Base-by-base conservation (phyloP, 2,329 filamentous ascomycete genomes). In the Chalara sp. region DNA sequence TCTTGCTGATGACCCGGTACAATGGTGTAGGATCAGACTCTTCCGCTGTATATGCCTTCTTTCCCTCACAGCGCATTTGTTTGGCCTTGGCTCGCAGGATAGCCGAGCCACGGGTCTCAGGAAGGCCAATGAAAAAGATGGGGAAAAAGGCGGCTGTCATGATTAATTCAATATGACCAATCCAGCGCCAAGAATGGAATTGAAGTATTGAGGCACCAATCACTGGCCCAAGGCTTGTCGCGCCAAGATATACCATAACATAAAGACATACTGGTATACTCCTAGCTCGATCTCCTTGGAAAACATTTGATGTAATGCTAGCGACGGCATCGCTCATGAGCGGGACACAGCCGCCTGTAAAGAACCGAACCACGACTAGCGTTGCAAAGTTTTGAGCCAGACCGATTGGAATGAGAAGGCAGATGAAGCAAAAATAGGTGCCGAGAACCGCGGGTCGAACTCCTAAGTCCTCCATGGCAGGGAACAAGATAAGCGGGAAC, bases 161-260 rank as follows among this genome's bases (percentile, higher is more conserved):
- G 50, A 75, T 72, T 1, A 65, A 48, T 44, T 68, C 52, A 6
- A 60, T 52, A 31, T 62, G 60, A 6, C 54, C 54, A 29, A 64
- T 61, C 64, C 63, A 66, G 13, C 63, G 56, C 56, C 62, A 66
- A 37, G 49, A 52, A 2, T 64, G 50, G 39, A 48, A 39, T 11
- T 53, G 40, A 5, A 60, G 46, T 32, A 63, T 58, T 2, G 53
- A 52, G 5, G 58, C 58, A 12, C 64, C 63, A n/a, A 63, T 41
- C 3, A 64, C 56, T 3, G 64, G 64, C 7, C 63, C 63, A 2
- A 63, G 41, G 12, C 55, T 61, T 21, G 83, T 87, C 6, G 86
- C 86, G n/a, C 79, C 83, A 13, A 89, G 86, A 0, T 84, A 89
- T 0, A 84, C 87, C 57, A 89, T 87, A 47, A 89, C 85, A 30